phyloP scores from a whole-genome alignment of 192 early-diverging fungal genomes.

The Coemansia reversa region DNA sequence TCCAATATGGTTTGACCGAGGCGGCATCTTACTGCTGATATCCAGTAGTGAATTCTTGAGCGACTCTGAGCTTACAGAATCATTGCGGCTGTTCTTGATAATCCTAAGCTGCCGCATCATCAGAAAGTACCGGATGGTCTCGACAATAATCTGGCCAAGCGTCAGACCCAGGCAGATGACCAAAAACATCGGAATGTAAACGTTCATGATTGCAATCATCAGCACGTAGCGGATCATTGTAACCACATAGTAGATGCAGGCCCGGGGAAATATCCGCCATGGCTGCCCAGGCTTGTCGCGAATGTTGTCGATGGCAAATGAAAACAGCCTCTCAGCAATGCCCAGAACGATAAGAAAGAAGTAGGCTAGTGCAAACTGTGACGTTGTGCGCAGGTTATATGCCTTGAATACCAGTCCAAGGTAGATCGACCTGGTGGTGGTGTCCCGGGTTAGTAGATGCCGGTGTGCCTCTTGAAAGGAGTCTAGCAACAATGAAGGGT shows the following conservation, averaged over 20 bases:
- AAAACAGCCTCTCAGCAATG: conserved; percentile 41
- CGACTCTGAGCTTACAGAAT: conserved; percentile 4
- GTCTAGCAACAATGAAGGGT: conserved; percentile 11
- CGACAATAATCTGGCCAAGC: conserved; percentile 46
- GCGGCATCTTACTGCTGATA: conserved; percentile 7
- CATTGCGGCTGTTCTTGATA: not conserved
- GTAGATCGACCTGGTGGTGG: conserved; percentile 16
- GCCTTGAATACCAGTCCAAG: conserved; percentile 49
- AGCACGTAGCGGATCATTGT: conserved; percentile 49
- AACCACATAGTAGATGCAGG: conserved; percentile 47
- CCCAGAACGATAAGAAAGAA: conserved; percentile 49
- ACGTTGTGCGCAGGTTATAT: conserved; percentile 22
- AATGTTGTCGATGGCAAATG: conserved; percentile 44
- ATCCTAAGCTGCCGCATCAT: conserved; percentile 31
- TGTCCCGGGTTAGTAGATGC: conserved; percentile 23
- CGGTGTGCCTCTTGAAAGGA: conserved; percentile 30
- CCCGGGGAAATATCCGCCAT: conserved; percentile 52
- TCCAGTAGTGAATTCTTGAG: conserved; percentile 20
- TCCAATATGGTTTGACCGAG: conserved; percentile 29
- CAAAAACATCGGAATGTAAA: conserved; percentile 35
- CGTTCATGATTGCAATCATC: conserved; percentile 50
- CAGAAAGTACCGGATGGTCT: conserved; percentile 34
- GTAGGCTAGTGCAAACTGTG: conserved; percentile 43
- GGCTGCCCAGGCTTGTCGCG: conserved; percentile 53
- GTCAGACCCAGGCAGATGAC: conserved; percentile 42